Percentiles rank a stretch among this genome's conserved stretches.
phyloP scores from a whole-genome alignment of 2,329 filamentous ascomycete species.

The Fonsecaea erecta region DNA sequence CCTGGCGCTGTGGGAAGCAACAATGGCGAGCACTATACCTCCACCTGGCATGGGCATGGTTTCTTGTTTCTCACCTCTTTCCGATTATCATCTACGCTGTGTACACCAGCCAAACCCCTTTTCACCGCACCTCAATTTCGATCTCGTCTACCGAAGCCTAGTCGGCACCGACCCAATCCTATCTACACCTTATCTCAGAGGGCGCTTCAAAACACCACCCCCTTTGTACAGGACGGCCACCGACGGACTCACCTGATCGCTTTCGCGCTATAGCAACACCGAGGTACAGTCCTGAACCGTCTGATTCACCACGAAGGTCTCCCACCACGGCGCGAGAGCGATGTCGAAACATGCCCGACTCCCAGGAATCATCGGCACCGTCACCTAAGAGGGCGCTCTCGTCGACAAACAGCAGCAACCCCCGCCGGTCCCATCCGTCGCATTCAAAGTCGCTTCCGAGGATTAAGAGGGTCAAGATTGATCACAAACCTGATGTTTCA shows the following conservation, averaged over 20 bases:
- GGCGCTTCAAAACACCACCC: not conserved
- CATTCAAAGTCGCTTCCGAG: slow-evolving; percentile 28
- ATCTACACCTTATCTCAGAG: not conserved
- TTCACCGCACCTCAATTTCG: slow-evolving; percentile 1
- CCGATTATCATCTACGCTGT: slow-evolving; percentile 12
- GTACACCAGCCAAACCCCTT: not conserved
- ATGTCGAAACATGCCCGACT: slow-evolving; percentile 32
- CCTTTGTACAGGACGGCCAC: not conserved
- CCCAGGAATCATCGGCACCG: slow-evolving; percentile 10
- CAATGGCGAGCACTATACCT: slow-evolving; percentile 22
- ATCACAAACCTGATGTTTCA: slow-evolving; percentile 12
- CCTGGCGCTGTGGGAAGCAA: slow-evolving; percentile 10
- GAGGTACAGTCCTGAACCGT: not conserved
- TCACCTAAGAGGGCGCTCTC: slow-evolving; percentile 30
- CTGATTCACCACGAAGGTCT: not conserved
- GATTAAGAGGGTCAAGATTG: slow-evolving; percentile 31
- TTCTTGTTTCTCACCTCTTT: slow-evolving; percentile 8
- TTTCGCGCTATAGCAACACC: not conserved
- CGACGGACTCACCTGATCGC: slow-evolving; percentile 1
- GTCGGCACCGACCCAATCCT: not conserved
- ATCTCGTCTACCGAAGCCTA: slow-evolving; percentile 1
- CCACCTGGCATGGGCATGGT: not conserved
- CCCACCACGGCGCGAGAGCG: slow-evolving; percentile 12
- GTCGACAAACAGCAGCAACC: slow-evolving; percentile 13
- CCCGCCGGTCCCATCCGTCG: slow-evolving; percentile 26